phyloP scores from a whole-genome alignment of 257 asterid genomes.

The Nicotiana tomentosiformis region DNA sequence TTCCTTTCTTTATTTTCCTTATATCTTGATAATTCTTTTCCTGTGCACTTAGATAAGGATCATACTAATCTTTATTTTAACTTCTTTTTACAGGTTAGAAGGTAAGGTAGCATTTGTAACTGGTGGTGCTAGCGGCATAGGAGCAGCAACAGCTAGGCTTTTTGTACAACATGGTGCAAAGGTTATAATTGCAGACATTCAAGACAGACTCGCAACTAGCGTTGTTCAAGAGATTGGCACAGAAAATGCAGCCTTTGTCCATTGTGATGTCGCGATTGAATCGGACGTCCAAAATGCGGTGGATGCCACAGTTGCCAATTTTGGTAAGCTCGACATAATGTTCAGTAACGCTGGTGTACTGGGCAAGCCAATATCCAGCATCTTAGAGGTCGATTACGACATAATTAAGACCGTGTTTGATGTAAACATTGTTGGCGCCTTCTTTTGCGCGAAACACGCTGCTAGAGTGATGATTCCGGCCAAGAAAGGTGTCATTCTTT shows the following conservation, averaged over 20 bases:
- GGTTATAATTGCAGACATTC: no score
- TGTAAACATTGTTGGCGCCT: background rate
- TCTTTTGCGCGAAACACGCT: constrained; percentile 4
- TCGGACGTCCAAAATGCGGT: background rate
- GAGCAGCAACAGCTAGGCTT: no score
- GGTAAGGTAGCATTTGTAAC: background rate
- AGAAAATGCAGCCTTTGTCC: background rate
- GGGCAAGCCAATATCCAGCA: background rate
- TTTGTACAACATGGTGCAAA: no score
- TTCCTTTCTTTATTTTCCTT: background rate
- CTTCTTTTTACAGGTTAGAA: no score
- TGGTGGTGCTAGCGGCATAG: background rate
- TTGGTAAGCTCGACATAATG: constrained; percentile 11
- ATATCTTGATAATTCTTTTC: background rate
- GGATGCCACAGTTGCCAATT: background rate
- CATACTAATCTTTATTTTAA: background rate
- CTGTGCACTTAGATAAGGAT: background rate
- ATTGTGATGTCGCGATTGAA: background rate
- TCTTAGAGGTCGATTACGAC: background rate
- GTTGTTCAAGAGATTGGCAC: background rate
- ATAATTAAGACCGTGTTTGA: background rate
- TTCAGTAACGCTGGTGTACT: background rate
- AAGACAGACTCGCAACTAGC: background rate
- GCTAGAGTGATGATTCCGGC: constrained; percentile 10
- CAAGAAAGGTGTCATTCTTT: background rate